A percentile compares a stretch with the other conserved stretches of the same genome.
Conservation (phyloP, 768 basidiomycete genomes). For the Clavulina sp. region DNA sequence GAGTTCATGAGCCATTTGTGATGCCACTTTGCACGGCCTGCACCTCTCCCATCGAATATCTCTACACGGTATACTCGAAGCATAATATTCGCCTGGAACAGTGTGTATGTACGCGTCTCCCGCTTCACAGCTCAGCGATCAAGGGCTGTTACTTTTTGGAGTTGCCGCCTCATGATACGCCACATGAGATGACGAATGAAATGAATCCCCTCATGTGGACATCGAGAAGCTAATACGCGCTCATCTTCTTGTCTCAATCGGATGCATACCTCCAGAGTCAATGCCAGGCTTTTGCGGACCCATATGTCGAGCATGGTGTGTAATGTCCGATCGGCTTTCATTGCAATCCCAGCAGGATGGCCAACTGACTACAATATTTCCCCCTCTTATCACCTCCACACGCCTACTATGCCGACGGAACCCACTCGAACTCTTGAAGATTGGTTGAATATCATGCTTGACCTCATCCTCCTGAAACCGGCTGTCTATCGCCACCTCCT, state of each 20-base stretch:
- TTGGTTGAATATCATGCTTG: conserved; percentile 52
- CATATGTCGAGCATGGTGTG: conserved; percentile 75
- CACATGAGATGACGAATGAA: too few relatives aligned
- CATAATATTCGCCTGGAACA: conserved; percentile 69
- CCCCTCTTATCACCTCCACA: too few relatives aligned
- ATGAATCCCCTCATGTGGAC: too few relatives aligned
- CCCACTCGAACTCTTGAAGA: too few relatives aligned
- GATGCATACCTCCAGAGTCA: conserved; percentile 15
- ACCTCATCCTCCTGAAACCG: conserved; percentile 65
- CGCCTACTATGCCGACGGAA: too few relatives aligned
- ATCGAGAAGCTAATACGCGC: not conserved
- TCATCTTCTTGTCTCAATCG: not conserved
- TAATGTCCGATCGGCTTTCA: too few relatives aligned
- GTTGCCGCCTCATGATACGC: not conserved
- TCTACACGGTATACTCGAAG: conserved; percentile 71
- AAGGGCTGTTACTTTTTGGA: not conserved
- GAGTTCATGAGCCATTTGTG: too few relatives aligned
- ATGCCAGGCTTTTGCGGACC: conserved; percentile 47
- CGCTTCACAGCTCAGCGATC: conserved; percentile 11
- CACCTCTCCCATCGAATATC: conserved; percentile 39
- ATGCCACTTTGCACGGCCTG: conserved; percentile 33
- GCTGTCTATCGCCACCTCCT: conserved; percentile 69
- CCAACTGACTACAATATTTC: too few relatives aligned
- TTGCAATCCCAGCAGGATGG: too few relatives aligned
- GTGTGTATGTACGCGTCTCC: conserved; percentile 35